Base-by-base conservation (phyloP, 2,329 filamentous ascomycete species). In the Alternaria sp. region DNA sequence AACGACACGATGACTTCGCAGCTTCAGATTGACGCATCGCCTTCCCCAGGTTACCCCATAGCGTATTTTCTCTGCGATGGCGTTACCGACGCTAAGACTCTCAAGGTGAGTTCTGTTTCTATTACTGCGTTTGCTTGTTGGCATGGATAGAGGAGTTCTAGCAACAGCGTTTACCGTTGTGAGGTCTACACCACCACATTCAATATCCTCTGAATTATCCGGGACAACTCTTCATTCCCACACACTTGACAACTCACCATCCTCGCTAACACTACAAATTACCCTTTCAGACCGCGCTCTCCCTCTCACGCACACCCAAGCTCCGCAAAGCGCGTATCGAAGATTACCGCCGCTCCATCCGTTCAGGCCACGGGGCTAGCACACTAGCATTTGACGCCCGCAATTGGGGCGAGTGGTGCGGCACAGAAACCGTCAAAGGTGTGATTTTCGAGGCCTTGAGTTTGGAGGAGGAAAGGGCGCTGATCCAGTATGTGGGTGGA, bases 11-110 rank as follows among this genome's bases (percentile, higher is more conserved):
- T 49, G 25, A 30, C 22, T 28, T 4, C 25, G 5, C 10, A 3
- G 4, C 25, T 18, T 10, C 14, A 20, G 12, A 2, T 18, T n/a
- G 30, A 38, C 36, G 20, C 7, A 25, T 22, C 12, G n/a, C 32
- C 18, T 18, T 9, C 27, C 11, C 10, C 32, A n/a, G 3, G 6
- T 34, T 54, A 49, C 2, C 43, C 50, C 6, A 10, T 55, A 4
- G 18, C 40, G 9, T 54, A 54, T 20, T 59, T 54, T 36, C 43
- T 49, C 44, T 59, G 57, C 28, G 57, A 54, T 22, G 38, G 32
- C 16, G 32, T 50, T 8, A 44, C 51, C 9, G 44, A 49, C 16
- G 36, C 40, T 4, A 43, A 43, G 44, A 34, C 6, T 3, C 27
- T 59, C 1, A 54, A 49, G 28, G 25, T 22, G 16, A n/a, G 18